These are phyloP conservation scores for Cordyceps fumosorosea DNA, from an alignment of 2,329 filamentous ascomycete species.

Conservation along the genomic window DNA sequence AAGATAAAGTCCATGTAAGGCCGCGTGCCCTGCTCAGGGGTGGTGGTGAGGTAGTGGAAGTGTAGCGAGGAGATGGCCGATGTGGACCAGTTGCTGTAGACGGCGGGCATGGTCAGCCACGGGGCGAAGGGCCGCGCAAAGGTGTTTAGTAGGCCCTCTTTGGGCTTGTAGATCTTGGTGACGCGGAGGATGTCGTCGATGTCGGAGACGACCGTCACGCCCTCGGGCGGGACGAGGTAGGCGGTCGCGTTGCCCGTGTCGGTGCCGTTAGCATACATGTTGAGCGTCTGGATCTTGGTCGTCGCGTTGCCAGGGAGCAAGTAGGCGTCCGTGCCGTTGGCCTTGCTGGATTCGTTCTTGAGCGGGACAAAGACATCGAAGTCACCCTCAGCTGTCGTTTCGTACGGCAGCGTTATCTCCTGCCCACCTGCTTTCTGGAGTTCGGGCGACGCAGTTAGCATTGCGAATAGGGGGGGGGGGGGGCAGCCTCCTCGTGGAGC, in stretches of 20 bases:
- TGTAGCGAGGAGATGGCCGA: conserved; percentile 52
- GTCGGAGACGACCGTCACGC: conserved; percentile 67
- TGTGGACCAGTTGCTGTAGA: conserved; percentile 70
- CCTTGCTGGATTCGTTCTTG: not conserved
- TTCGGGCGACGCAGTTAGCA: not conserved
- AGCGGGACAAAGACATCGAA: conserved; percentile 66
- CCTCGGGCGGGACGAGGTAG: conserved; percentile 64
- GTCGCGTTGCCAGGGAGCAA: conserved; percentile 60
- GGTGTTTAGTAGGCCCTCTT: conserved; percentile 68
- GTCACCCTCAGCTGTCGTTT: conserved; percentile 62
- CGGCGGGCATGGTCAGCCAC: conserved; percentile 75
- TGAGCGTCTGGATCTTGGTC: conserved; percentile 57
- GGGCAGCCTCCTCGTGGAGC: conserved; percentile 36
- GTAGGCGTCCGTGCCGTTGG: conserved; percentile 28
- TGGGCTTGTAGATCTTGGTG: conserved; percentile 72
- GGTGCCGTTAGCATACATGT: conserved; percentile 60
- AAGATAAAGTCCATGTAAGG: conserved; percentile 80
- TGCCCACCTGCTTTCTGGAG: conserved; percentile 49
- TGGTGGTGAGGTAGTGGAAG: conserved; percentile 78
- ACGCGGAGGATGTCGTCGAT: conserved; percentile 77
- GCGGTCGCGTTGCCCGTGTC: conserved; percentile 66
- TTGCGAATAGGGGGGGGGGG: not conserved
- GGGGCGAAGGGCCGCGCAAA: conserved; percentile 64
- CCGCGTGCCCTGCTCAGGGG: conserved; percentile 68
- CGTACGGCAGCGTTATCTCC: conserved; percentile 55